Percentiles rank a stretch among this genome's conserved stretches.
Evolutionary conservation across 371 early-diverging fungal genomes (phyloP).

Genomic region (Rhizopus delemar): DNA sequence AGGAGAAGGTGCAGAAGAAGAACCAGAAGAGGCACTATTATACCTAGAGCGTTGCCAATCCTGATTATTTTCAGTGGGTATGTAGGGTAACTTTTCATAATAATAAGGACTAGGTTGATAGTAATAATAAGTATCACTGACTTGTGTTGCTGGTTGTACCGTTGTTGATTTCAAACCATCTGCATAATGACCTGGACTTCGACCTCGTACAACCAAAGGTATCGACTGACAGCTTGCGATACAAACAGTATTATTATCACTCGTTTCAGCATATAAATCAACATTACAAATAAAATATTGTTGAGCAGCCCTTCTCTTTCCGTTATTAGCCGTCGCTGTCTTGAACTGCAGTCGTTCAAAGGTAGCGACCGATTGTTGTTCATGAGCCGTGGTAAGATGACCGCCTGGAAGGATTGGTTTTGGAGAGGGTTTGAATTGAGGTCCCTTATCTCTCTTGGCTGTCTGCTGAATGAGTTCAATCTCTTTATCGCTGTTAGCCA

Average conservation of each 20-base stretch:
- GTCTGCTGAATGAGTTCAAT: constrained; percentile 89
- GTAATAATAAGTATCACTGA: constrained; percentile 9
- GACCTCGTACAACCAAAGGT: constrained; percentile 85
- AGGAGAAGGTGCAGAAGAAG: constrained; percentile 25
- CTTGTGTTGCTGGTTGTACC: constrained; percentile 1
- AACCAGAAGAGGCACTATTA: constrained; percentile 26
- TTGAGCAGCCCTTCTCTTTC: constrained; percentile 82
- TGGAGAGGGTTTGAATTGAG: constrained; percentile 71
- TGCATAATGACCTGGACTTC: constrained; percentile 89
- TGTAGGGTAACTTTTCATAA: constrained; percentile 17
- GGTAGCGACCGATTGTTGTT: constrained; percentile 56
- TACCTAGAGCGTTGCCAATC: constrained; percentile 30
- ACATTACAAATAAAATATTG: constrained; percentile 81
- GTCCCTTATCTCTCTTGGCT: constrained; percentile 90
- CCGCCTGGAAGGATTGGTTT: constrained; percentile 62
- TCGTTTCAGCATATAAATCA: constrained; percentile 63
- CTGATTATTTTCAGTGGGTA: constrained; percentile 1
- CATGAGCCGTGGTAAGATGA: constrained; percentile 43
- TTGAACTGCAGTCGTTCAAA: constrained; percentile 95
- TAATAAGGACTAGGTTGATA: background rate
- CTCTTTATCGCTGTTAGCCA: constrained; percentile 58
- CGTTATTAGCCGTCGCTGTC: constrained; percentile 90
- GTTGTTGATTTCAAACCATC: constrained; percentile 44
- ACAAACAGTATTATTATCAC: constrained; percentile 44
- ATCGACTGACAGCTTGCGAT: constrained; percentile 74